These are phyloP conservation scores for Quercus robur DNA, from an alignment of 306 rosid genomes.

Conservation along the genomic window DNA sequence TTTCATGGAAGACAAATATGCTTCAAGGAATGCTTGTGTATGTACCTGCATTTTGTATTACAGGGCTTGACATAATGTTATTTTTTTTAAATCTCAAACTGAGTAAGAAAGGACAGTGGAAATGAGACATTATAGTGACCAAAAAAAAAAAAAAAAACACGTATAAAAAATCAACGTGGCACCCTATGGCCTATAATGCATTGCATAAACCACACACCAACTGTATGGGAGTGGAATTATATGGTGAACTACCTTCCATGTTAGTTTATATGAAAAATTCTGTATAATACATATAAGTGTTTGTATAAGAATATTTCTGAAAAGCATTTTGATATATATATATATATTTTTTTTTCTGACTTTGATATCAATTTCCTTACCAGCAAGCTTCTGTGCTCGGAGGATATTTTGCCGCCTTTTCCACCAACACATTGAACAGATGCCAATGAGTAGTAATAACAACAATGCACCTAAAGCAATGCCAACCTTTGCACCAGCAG, in stretches of 20 bases:
- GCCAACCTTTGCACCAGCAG: conserved; percentile 72
- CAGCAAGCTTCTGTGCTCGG: conserved; percentile 73
- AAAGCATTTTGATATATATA: not conserved
- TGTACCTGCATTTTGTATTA: no score
- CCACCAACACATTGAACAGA: conserved; percentile 77
- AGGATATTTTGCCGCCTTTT: conserved; percentile 83
- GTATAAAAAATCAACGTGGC: not conserved
- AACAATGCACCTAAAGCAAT: conserved; percentile 59
- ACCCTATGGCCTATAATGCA: not conserved
- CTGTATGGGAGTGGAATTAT: no score
- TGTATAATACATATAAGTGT: not conserved
- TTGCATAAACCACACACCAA: no score
- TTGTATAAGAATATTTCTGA: not conserved
- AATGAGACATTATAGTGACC: not conserved
- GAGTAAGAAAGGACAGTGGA: not conserved
- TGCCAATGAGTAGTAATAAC: conserved; percentile 44
- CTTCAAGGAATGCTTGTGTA: not conserved
- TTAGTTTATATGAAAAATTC: not conserved
- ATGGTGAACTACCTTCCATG: not conserved
- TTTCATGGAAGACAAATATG: not conserved
- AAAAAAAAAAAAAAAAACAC: not conserved
- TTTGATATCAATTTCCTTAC: conserved; percentile 38
- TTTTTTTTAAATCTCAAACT: not conserved
- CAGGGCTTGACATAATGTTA: no score
- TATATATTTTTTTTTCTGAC: not conserved